These are phyloP conservation scores for Starmerella ratchasimensis DNA, from an alignment of 805 yeast genomes.

Conservation along the genomic window DNA sequence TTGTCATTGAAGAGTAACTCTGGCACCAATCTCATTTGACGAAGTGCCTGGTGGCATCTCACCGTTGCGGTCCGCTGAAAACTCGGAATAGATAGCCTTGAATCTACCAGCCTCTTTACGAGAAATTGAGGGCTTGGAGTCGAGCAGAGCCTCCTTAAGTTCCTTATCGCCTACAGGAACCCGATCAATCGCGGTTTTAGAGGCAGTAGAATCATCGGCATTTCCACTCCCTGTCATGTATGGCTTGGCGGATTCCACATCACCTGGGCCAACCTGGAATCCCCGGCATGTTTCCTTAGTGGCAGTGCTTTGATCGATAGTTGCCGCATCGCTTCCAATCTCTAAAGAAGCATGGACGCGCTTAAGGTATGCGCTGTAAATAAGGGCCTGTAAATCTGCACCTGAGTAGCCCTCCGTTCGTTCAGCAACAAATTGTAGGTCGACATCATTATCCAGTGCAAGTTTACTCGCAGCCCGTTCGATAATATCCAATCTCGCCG, in stretches of 20 bases:
- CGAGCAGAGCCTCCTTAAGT: conserved; percentile 47
- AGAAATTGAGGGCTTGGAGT: conserved; percentile 86
- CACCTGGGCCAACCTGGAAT: conserved; percentile 14
- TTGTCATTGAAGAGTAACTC: conserved; percentile 63
- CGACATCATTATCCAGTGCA: conserved; percentile 40
- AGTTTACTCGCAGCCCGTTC: conserved; percentile 41
- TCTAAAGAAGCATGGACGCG: conserved; percentile 50
- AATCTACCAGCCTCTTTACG: conserved; percentile 52
- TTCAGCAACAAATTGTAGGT: conserved; percentile 41
- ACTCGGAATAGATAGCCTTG: conserved; percentile 49
- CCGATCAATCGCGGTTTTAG: neutral
- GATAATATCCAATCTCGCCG: conserved; percentile 64
- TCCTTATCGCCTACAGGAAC: conserved; percentile 27
- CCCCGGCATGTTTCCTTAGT: conserved; percentile 2
- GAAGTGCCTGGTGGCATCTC: conserved; percentile 78
- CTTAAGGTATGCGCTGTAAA: conserved; percentile 79
- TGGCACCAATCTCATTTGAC: conserved; percentile 68
- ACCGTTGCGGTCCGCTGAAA: conserved; percentile 67
- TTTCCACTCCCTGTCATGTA: conserved; percentile 1
- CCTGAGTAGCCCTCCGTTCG: conserved; percentile 72
- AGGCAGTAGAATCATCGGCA: neutral
- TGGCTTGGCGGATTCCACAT: conserved; percentile 6
- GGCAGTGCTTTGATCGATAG: conserved; percentile 1
- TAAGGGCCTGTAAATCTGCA: conserved; percentile 86
- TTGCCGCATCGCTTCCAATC: neutral